Percentiles rank a stretch among this genome's conserved stretches.
These are phyloP conservation scores for Chaetomiaceae sp. DNA, from an alignment of 2,329 filamentous ascomycete species.

Conservation along the genomic window DNA sequence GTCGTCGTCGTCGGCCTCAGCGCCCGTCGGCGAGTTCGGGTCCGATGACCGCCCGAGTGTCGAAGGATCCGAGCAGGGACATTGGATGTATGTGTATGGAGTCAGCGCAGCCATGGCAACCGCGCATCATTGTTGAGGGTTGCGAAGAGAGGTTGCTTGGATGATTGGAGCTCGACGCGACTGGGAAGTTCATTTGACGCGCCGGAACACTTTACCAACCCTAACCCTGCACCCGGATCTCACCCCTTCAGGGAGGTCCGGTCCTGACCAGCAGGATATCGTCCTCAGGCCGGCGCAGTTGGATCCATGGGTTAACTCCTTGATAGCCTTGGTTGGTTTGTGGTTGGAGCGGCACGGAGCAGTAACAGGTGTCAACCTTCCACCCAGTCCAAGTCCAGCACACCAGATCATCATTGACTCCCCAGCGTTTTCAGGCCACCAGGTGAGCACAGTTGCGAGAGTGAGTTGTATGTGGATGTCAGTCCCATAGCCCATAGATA, in stretches of 20 bases:
- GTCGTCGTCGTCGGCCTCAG: constrained; percentile 62
- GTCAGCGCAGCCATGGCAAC: constrained; percentile 46
- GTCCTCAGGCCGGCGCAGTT: too few species aligned
- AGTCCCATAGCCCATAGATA: too few species aligned
- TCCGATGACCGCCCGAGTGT: constrained; percentile 28
- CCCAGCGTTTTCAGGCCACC: too few species aligned
- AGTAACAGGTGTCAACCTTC: too few species aligned
- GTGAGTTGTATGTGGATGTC: too few species aligned
- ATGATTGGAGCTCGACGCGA: neutral
- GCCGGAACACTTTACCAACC: neutral
- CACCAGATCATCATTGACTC: too few species aligned
- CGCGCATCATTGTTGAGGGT: constrained; percentile 1
- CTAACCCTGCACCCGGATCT: constrained; percentile 14
- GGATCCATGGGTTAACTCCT: too few species aligned
- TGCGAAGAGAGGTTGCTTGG: neutral
- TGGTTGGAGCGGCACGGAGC: too few species aligned
- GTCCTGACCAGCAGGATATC: too few species aligned
- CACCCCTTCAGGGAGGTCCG: neutral
- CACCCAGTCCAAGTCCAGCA: too few species aligned
- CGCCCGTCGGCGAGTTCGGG: constrained; percentile 23
- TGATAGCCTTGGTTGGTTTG: too few species aligned
- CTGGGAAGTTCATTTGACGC: constrained; percentile 9
- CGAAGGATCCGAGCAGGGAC: constrained; percentile 55
- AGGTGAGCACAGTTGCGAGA: too few species aligned
- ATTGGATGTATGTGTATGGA: constrained; percentile 64